phyloP scores from a whole-genome alignment of 495 filamentous ascomycete genomes.

The Podospora pseudoanserina region DNA sequence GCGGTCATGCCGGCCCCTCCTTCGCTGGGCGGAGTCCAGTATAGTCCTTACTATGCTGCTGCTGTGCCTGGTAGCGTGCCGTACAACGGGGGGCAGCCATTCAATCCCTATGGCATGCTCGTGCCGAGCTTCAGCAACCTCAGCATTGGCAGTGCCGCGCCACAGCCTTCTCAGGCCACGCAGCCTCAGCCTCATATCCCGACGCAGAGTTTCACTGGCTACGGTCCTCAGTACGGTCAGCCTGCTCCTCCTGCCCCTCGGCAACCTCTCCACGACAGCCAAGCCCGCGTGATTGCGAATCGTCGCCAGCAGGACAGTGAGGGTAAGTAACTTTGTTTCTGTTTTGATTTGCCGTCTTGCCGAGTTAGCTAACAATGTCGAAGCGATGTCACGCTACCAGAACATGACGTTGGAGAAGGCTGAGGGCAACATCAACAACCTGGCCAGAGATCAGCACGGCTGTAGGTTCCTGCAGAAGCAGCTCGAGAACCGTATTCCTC shows the following conservation, averaged over 20 bases:
- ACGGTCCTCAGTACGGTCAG: constrained; percentile 41
- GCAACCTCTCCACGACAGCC: constrained; percentile 55
- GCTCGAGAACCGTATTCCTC: constrained; percentile 81
- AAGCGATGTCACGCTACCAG: constrained; percentile 65
- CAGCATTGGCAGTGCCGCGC: constrained; percentile 43
- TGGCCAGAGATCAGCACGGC: constrained; percentile 97
- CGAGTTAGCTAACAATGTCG: neutral
- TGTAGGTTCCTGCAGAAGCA: constrained; percentile 95
- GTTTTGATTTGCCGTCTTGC: neutral
- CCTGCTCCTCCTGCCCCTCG: constrained; percentile 22
- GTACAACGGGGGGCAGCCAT: constrained; percentile 19
- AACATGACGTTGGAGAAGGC: constrained; percentile 76
- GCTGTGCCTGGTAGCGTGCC: neutral
- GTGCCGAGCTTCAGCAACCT: constrained; percentile 53
- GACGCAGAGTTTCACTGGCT: constrained; percentile 46
- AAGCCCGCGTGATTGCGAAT: constrained; percentile 66
- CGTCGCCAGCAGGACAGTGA: constrained; percentile 64
- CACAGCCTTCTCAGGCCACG: constrained; percentile 19
- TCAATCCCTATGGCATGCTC: constrained; percentile 49
- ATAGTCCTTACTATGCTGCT: neutral
- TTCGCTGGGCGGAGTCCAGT: neutral
- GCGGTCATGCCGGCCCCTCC: constrained; percentile 20
- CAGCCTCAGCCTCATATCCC: constrained; percentile 50
- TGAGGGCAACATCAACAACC: constrained; percentile 71
- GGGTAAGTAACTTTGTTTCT: constrained; percentile 37